A percentile compares a stretch with the other conserved stretches of the same genome.
These are phyloP conservation scores for Cladorrhinum samala DNA, from an alignment of 495 filamentous ascomycete species.

Conservation along the genomic window DNA sequence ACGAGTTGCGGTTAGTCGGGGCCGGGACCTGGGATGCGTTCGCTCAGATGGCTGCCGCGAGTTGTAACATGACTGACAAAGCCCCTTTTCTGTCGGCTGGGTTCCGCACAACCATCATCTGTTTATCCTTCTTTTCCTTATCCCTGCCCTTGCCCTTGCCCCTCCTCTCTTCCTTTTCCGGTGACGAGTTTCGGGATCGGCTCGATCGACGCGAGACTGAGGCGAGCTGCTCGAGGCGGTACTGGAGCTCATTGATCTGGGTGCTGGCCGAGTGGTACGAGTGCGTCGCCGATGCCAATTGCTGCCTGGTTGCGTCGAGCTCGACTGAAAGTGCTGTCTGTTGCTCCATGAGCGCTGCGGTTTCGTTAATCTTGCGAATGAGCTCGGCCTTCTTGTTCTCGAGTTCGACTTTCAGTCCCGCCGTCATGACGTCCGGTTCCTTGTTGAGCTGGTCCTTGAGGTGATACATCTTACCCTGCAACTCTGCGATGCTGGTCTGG, in stretches of 20 bases:
- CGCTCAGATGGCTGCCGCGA: slow-evolving; percentile 23
- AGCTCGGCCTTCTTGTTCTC: slow-evolving; percentile 26
- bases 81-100: slow-evolving; percentile 27
- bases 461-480: slow-evolving; percentile 21
- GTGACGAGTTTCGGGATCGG: slow-evolving; percentile 25
- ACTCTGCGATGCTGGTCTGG: slow-evolving; percentile 15
- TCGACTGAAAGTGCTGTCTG: slow-evolving; percentile 22
- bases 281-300: slow-evolving; percentile 16
- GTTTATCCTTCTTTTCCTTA: slow-evolving; percentile 25
- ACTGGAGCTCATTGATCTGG: slow-evolving; percentile 20
- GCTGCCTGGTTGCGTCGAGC: slow-evolving; percentile 21
- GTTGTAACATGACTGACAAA: slow-evolving; percentile 31
- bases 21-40: not conserved
- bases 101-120: slow-evolving; percentile 31
- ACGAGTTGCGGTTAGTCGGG: not conserved
- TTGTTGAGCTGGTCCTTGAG: slow-evolving; percentile 22
- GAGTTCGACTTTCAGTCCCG: slow-evolving; percentile 23
- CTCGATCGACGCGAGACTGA: slow-evolving; percentile 14
- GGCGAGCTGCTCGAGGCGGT: slow-evolving; percentile 18
- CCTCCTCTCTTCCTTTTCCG: slow-evolving; percentile 30
- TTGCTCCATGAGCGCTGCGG: slow-evolving; percentile 19
- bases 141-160: slow-evolving; percentile 15
- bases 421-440: slow-evolving; percentile 20
- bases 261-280: slow-evolving; percentile 19
- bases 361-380: slow-evolving; percentile 21